These are phyloP conservation scores for Candida buenavistaensis DNA, from an alignment of 1,139 yeast genomes.

Conservation along the genomic window DNA sequence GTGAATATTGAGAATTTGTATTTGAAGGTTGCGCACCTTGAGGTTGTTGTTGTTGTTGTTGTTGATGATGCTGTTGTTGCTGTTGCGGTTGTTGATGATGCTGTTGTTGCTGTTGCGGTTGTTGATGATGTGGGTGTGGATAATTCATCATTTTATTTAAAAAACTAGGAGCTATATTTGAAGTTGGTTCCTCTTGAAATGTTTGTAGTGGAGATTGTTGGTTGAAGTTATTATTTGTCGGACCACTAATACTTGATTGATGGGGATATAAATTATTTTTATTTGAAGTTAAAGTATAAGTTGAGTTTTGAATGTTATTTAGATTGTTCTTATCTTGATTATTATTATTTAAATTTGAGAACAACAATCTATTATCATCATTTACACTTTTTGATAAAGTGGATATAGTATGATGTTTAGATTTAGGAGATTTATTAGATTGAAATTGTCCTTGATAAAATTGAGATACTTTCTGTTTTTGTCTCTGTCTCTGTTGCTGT, in stretches of 20 bases:
- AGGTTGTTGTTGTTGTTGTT: neutral
- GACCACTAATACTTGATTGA: constrained; percentile 5
- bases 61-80: constrained; percentile 4
- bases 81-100: constrained; percentile 5
- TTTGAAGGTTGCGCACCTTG: constrained; percentile 7
- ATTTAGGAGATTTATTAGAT: constrained; percentile 3
- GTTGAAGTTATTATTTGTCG: neutral
- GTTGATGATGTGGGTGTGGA: constrained; percentile 3
- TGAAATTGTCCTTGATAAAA: constrained; percentile 2
- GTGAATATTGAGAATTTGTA: constrained; percentile 7
- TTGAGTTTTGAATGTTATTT: neutral
- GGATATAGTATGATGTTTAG: constrained; percentile 4
- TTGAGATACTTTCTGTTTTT: constrained; percentile 2
- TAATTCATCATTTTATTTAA: constrained; percentile 6
- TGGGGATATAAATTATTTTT: constrained; percentile 1
- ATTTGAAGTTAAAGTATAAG: constrained; percentile 3
- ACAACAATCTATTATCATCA: constrained; percentile 5
- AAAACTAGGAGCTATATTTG: constrained; percentile 1
- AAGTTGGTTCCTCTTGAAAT: neutral
- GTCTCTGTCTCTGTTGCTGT: neutral
- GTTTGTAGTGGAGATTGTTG: neutral
- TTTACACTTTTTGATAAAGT: constrained; percentile 4
- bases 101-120: constrained; percentile 5
- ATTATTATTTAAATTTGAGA: constrained; percentile 4
- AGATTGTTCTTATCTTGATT: constrained; percentile 1